Conservation (phyloP, 164 flowering plant genomes). For the Brasenia schreberi region DNA sequence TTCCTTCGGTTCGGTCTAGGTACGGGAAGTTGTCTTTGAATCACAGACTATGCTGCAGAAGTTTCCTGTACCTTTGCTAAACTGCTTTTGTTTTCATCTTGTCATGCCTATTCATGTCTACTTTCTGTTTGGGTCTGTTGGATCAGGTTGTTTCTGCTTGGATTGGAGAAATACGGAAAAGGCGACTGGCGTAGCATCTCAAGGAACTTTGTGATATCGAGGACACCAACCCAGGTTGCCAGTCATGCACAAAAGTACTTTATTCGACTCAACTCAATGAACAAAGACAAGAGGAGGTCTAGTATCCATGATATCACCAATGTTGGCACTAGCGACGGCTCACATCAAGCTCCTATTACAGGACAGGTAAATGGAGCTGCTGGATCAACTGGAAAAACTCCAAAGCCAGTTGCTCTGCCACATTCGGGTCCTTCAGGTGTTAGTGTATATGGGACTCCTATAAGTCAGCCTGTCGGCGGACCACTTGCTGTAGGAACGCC, state of each 20-base stretch:
- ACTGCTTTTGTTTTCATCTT: too few relatives aligned
- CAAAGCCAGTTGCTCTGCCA: conserved; percentile 34
- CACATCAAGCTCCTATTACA: conserved; percentile 69
- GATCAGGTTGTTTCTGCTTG: conserved; percentile 72
- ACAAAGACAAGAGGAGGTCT: conserved; percentile 83
- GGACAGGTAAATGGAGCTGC: conserved; percentile 50
- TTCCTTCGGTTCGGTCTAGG: too few relatives aligned
- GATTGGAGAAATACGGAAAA: conserved; percentile 88
- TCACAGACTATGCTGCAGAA: too few relatives aligned
- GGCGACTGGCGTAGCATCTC: conserved; percentile 98
- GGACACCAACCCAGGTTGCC: conserved; percentile 94
- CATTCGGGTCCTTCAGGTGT: conserved; percentile 31
- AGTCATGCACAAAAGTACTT: conserved; percentile 95
- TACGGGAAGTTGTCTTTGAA: too few relatives aligned
- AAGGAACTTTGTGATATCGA: conserved; percentile 75
- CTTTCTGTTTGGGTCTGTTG: background rate
- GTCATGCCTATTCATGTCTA: too few relatives aligned
- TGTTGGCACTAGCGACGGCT: conserved; percentile 43
- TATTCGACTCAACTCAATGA: conserved; percentile 85
- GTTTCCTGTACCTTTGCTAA: too few relatives aligned
- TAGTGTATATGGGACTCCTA: conserved; percentile 53
- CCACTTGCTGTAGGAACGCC: conserved; percentile 86
- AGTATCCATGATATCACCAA: conserved; percentile 93
- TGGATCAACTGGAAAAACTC: conserved; percentile 34
- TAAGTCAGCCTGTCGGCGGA: conserved; percentile 79